Base-by-base conservation (phyloP, 371 early-diverging fungal genomes). In the Syncephalastrum monosporum region DNA sequence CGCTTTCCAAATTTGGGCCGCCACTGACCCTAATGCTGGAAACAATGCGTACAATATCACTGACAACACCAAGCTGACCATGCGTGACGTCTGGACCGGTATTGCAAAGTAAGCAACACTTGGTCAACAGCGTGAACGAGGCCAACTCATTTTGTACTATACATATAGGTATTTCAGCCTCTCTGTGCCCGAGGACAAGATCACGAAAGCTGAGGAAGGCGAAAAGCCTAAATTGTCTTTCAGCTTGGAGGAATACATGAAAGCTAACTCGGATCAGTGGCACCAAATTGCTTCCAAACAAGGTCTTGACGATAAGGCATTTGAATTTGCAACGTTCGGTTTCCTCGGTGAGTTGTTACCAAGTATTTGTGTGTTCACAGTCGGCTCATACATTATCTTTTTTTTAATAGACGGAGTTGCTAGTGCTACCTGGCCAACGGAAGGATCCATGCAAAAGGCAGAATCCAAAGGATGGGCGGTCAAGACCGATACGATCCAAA, bases 41-140 rank as follows among this genome's bases (percentile, higher is more conserved):
- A 56, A 56, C 42, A 29, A 49, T 8, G 47, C 53, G 3, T 61
- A 24, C 50, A 57, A 62, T 24, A 57, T 45, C 38, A 21, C 41
- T 14, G 21, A 56, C 25, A 42, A 52, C 16, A 24, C 47, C 4
- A 53, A 57, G 5, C 33, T 45, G 1, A 27, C 13, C 2, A 56
- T 57, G 16, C 19, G 47, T 17, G 43, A 62, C 17, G 13, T 57
- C n/a, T 62, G 57, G 57, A 53, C 27, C 41, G 49, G 53, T 27
- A 52, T 62, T 25, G 57, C 57, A 41, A 53, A 62, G 63, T 62
- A 56, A 51, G 62, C 15, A 3, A 15, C n/a, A 15, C 47, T 33
- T 3, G 12, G 8, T 10, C 0, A 10, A 10, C 2, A 10, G 2
- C 27, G 4, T 23, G 12, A 43, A 15, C 43, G 3, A 15, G 17